phyloP scores from a whole-genome alignment of 345 rosid species.

The Lepidium sativum region DNA sequence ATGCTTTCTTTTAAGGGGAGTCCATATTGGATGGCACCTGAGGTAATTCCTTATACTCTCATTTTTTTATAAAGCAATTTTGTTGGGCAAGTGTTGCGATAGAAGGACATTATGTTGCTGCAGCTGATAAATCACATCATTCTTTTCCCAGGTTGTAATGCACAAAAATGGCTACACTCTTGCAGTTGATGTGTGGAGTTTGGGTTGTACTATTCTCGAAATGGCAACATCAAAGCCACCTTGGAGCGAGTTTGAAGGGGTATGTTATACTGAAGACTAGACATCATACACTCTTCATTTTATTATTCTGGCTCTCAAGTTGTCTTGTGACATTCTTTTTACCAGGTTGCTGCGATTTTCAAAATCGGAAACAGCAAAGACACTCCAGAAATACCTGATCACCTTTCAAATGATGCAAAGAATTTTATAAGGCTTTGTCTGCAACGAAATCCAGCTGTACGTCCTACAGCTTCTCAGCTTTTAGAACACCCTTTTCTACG shows the following conservation, averaged over 20 bases:
- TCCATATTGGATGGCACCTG: slow-evolving; percentile 99
- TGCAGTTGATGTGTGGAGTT: slow-evolving; percentile 92
- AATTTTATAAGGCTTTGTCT: slow-evolving; percentile 66
- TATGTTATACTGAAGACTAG: slow-evolving; percentile 20
- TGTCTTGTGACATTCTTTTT: slow-evolving; percentile 20
- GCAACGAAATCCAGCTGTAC: slow-evolving; percentile 76
- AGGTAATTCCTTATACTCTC: slow-evolving; percentile 40
- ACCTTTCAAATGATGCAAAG: slow-evolving; percentile 82
- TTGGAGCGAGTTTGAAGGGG: slow-evolving; percentile 98
- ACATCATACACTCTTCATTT: background rate
- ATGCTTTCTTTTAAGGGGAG: slow-evolving; percentile 99
- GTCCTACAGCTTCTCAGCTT: slow-evolving; percentile 70
- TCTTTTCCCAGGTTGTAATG: slow-evolving; percentile 69
- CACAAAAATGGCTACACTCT: slow-evolving; percentile 77
- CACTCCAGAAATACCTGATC: slow-evolving; percentile 81
- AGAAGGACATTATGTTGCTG: slow-evolving; percentile 1
- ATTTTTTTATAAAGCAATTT: no score
- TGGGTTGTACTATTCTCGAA: slow-evolving; percentile 97
- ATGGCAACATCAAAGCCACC: slow-evolving; percentile 97
- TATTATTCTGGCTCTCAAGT: background rate
- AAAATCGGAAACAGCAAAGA: slow-evolving; percentile 97
- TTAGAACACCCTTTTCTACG: slow-evolving; percentile 74
- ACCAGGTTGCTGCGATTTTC: slow-evolving; percentile 95
- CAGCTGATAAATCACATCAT: background rate
- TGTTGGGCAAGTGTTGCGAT: background rate